A percentile compares a stretch with the other conserved stretches of the same genome.
These are phyloP conservation scores for Grosmannia huntii DNA, from an alignment of 2,329 filamentous ascomycete genomes.

Conservation along the genomic window DNA sequence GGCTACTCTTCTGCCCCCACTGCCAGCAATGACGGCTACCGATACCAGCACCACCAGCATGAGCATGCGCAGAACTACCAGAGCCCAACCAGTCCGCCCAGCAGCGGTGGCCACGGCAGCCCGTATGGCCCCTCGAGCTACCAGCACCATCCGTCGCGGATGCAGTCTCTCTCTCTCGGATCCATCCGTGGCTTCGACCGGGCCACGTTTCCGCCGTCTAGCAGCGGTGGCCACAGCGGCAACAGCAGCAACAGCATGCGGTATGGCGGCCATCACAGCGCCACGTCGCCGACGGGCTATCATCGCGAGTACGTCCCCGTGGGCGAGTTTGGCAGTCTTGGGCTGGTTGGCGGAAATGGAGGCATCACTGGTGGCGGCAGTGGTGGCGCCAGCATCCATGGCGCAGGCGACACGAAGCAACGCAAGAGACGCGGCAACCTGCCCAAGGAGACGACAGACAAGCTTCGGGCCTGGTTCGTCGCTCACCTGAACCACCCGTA, in stretches of 20 bases:
- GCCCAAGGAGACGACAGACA: slow-evolving; percentile 80
- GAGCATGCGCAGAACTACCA: background rate
- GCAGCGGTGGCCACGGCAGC: background rate
- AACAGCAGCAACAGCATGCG: background rate
- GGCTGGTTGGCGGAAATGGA: slow-evolving; percentile 4
- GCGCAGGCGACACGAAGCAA: slow-evolving; percentile 34
- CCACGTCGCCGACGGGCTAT: slow-evolving; percentile 10
- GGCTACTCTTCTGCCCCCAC: slow-evolving; percentile 15
- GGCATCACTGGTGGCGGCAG: slow-evolving; percentile 13
- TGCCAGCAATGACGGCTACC: background rate
- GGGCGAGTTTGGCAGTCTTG: slow-evolving; percentile 19
- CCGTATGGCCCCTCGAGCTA: slow-evolving; percentile 8
- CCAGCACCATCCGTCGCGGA: slow-evolving; percentile 29
- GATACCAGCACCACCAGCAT: background rate
- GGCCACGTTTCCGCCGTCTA: slow-evolving; percentile 26
- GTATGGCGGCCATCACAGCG: background rate
- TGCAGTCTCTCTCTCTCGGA: slow-evolving; percentile 33
- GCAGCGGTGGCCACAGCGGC: background rate
- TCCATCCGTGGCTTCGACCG: slow-evolving; percentile 30
- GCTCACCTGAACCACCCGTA: slow-evolving; percentile 72
- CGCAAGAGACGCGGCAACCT: slow-evolving; percentile 67
- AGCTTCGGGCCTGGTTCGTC: slow-evolving; percentile 67
- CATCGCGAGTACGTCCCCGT: slow-evolving; percentile 31
- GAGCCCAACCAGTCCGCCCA: background rate
- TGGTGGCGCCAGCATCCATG: slow-evolving; percentile 14